phyloP scores from a whole-genome alignment of 441 rosid genomes.

The Populus tomentosa region DNA sequence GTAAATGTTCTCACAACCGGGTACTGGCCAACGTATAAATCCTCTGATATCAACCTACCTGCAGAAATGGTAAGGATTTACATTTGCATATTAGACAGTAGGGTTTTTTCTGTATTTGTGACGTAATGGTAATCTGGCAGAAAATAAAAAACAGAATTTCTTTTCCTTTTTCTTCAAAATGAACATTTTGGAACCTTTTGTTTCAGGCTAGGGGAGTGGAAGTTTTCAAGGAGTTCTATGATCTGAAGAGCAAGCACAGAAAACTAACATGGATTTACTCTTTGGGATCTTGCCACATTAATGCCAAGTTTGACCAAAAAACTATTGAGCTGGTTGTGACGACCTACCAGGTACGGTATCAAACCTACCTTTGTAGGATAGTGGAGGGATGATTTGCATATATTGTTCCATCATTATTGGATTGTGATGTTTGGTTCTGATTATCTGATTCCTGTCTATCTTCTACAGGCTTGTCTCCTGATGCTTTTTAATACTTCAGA shows the following conservation, averaged over 20 bases:
- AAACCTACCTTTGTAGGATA: not conserved
- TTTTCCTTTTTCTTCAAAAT: not conserved
- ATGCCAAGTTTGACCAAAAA: conserved; percentile 82
- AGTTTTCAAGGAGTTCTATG: conserved; percentile 81
- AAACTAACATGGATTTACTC: conserved; percentile 97
- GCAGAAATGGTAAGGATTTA: conserved; percentile 71
- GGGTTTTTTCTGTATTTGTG: not conserved
- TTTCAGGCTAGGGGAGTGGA: conserved; percentile 82
- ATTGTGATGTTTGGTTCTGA: not conserved
- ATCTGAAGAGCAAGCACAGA: conserved; percentile 72
- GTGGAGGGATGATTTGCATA: not conserved
- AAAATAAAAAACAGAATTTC: not conserved
- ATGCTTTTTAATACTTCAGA: conserved; percentile 76
- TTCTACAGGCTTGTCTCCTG: conserved; percentile 67
- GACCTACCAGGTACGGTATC: conserved; percentile 72
- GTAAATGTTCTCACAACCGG: conserved; percentile 97
- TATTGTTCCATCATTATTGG: not conserved
- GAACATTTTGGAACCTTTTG: conserved; percentile 6
- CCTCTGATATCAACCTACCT: conserved; percentile 87
- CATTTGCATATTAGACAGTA: not conserved
- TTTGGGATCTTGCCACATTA: conserved; percentile 75
- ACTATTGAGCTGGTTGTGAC: conserved; percentile 80
- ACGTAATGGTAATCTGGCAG: not conserved
- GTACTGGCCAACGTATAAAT: conserved; percentile 97
- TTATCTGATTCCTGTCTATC: not conserved